Evolutionary conservation across 768 basidiomycete genomes (phyloP), one percentile per base, ranked within the genome.

Genomic region (Collybia sordida): DNA sequence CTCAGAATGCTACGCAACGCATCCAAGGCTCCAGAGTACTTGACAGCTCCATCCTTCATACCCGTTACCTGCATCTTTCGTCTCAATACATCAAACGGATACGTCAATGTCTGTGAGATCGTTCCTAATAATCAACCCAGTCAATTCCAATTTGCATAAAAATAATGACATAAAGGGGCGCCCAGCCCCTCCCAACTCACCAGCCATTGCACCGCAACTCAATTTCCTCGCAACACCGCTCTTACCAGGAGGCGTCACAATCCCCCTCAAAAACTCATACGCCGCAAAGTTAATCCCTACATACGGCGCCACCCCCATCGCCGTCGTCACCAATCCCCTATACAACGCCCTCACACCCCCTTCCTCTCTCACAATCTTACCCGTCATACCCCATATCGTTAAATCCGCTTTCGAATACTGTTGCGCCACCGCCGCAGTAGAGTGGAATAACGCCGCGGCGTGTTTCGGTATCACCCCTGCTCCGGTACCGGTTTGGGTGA

Each of bases 61-160:
- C 92, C 92, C 4, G 83, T 79, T 51, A 96, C 90, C 66, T 98
- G 96, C 88, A 98, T 93, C 76, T 98, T 96, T 53, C 96, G 80
- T 41, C 96, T 79, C 51, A 98, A 68, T 4, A 98, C 91, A 65
- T 99, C 96, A 60, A 97, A 91, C 7, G 96, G 96, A 65, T 96
- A 98, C 4, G 95, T 98, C 59, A 98, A 68, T 43, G 93, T 92
- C 67, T 98, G 93, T 11, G 93, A 94, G 56, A 96, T 87, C 21
- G 87, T 84, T n/a, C 92, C 92, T 81, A 37, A 48, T 40, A 17
- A 28, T 15, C 23, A 22, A 18, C 45, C 17, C 19, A 40, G 31
- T 44, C 4, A 41, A 34, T n/a, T 9, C 12, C 17, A 19, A 17
- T 6, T 4, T 22, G 17, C 12, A 31, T 41, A n/a, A 45, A 17